Base-by-base conservation (phyloP, 768 basidiomycete genomes). In the Russula sp. region DNA sequence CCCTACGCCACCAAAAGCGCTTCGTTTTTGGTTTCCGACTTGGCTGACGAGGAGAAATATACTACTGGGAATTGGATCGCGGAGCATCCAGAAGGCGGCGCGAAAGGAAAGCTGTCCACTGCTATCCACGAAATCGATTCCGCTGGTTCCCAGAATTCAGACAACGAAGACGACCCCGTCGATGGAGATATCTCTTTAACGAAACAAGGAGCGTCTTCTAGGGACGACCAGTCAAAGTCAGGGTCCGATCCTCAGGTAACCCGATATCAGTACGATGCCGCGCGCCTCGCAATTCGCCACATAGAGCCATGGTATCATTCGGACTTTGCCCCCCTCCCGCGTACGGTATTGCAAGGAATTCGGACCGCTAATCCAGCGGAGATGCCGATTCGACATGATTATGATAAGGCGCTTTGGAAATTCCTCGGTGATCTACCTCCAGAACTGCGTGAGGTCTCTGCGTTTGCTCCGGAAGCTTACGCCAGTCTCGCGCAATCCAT, bases 281-380 rank as follows among this genome's bases (percentile, higher is more conserved):
- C 62, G 5, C 57, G 58, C 36, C 22, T 32, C 38, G 18, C 66
- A 26, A 60, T 44, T 50, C 73, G 80, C 22, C 76, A 75, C 55
- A 71, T 85, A 59, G 81, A 86, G 67, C 83, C 84, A 5, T 89
- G 88, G 88, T 72, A 68, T 54, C 80, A 86, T 67, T 78, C 80
- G 3, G 74, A 79, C 11, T 88, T 88, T 69, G 78, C 81, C 28
- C 81, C 86, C 2, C 82, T 89, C 56, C 87, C 87, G 3, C 77
- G 82, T 54, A 72, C 75, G 66, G 77, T 90, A 63, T 69, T 81
- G 67, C 75, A 87, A 72, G 73, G 82, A 69, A 79, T 94, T 70
- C 74, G 73, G 54, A 77, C 76, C 28, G 76, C 84, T 50, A 81
- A 80, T 69, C 78, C 81, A 24, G 77, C 79, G 46, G 85, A 87